A percentile compares a stretch with the other conserved stretches of the same genome.
These are phyloP conservation scores for Dothidotthia symphoricarpi DNA, from an alignment of 2,329 filamentous ascomycete species.

Conservation along the genomic window DNA sequence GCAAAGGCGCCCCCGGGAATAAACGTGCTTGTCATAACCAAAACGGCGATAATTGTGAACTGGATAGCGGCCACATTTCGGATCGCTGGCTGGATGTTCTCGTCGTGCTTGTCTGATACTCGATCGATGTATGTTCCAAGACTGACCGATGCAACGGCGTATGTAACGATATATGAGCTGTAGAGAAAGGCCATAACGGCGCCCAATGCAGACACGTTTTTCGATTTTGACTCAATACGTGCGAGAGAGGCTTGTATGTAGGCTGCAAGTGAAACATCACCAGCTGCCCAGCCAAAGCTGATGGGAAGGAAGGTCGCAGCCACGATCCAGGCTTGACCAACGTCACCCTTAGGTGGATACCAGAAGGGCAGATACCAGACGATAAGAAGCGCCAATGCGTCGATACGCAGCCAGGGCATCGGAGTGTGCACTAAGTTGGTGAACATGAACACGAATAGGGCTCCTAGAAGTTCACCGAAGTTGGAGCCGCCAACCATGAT, in stretches of 20 bases:
- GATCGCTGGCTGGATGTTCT: conserved; percentile 45
- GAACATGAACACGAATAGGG: conserved; percentile 51
- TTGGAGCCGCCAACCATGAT: conserved; percentile 55
- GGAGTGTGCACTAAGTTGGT: conserved; percentile 51
- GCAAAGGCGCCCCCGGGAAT: conserved; percentile 47
- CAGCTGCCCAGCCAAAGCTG: conserved; percentile 53
- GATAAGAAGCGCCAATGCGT: conserved; percentile 48
- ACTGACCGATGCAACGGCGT: conserved; percentile 47
- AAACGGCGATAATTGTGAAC: conserved; percentile 46
- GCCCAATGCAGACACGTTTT: conserved; percentile 50
- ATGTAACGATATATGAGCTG: conserved; percentile 51
- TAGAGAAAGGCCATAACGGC: conserved; percentile 56
- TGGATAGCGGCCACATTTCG: conserved; percentile 50
- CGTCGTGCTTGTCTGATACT: conserved; percentile 39
- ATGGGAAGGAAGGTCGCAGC: conserved; percentile 48
- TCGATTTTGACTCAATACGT: conserved; percentile 45
- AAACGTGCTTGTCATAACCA: conserved; percentile 49
- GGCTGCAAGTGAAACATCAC: conserved; percentile 52
- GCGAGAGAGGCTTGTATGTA: conserved; percentile 54
- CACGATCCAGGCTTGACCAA: conserved; percentile 49
- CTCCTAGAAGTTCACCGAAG: conserved; percentile 52
- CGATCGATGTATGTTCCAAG: conserved; percentile 50
- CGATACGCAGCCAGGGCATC: conserved; percentile 53
- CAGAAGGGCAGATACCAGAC: conserved; percentile 53
- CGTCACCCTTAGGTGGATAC: conserved; percentile 43